phyloP scores from a whole-genome alignment of 2,329 filamentous ascomycete species.

The Hansfordia pulvinata region DNA sequence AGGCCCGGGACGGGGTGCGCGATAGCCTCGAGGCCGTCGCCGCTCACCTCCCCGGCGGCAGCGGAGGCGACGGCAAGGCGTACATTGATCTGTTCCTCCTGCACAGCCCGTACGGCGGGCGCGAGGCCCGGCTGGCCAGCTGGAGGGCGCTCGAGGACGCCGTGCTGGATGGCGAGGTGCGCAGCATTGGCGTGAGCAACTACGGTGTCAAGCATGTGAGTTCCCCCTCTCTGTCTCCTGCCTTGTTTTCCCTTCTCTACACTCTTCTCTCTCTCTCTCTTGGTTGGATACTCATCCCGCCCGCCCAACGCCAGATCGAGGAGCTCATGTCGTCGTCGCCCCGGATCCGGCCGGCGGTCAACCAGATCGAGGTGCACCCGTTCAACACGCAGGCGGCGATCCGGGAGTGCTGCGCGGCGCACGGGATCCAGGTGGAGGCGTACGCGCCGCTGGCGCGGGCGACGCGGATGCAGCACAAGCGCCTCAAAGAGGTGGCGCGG shows the following conservation, averaged over 20 bases:
- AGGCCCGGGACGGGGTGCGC: slow-evolving; percentile 51
- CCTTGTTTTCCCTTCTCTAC: not conserved
- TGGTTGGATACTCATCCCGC: not conserved
- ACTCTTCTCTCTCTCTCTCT: not conserved
- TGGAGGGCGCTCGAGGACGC: slow-evolving; percentile 71
- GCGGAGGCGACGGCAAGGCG: not conserved
- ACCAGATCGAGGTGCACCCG: slow-evolving; percentile 72
- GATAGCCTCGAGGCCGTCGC: slow-evolving; percentile 42
- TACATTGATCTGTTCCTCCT: slow-evolving; percentile 73
- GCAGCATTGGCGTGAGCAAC: slow-evolving; percentile 63
- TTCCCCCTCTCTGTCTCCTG: slow-evolving; percentile 5
- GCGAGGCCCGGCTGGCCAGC: slow-evolving; percentile 50
- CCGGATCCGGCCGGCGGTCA: slow-evolving; percentile 52
- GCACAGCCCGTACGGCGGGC: slow-evolving; percentile 68
- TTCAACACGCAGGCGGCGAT: slow-evolving; percentile 66
- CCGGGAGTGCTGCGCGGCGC: slow-evolving; percentile 46
- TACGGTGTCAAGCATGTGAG: slow-evolving; percentile 61
- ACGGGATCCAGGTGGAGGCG: slow-evolving; percentile 61
- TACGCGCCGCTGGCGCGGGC: slow-evolving; percentile 68
- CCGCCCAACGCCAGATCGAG: slow-evolving; percentile 34
- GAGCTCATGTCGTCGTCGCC: slow-evolving; percentile 54
- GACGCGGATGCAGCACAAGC: slow-evolving; percentile 54
- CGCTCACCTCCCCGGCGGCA: too few species aligned
- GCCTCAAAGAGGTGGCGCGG: slow-evolving; percentile 44
- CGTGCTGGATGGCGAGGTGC: slow-evolving; percentile 56